Percentiles rank a stretch among this genome's conserved stretches.
These are phyloP conservation scores for Castanospermum australe DNA, from an alignment of 306 rosid genomes.

Conservation along the genomic window DNA sequence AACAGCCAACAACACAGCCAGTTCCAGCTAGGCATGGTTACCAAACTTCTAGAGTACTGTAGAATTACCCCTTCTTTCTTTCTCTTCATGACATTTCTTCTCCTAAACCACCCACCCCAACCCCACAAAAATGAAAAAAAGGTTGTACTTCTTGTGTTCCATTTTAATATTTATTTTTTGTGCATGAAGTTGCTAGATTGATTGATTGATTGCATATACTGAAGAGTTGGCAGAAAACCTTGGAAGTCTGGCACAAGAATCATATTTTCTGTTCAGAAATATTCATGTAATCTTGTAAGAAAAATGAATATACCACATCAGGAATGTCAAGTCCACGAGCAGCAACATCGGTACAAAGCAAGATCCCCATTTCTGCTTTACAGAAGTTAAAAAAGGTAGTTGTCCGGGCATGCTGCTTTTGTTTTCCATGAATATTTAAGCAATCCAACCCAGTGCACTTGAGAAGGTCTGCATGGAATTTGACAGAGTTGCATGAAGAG, in stretches of 20 bases:
- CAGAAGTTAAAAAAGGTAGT: conserved; percentile 72
- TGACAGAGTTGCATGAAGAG: conserved; percentile 94
- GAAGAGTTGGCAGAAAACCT: neutral
- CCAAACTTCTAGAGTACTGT: neutral
- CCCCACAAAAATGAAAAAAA: neutral
- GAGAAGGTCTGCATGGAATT: conserved; percentile 84
- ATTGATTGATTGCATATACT: conserved; percentile 10
- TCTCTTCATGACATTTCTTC: neutral
- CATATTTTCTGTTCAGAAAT: neutral
- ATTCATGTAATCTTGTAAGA: neutral
- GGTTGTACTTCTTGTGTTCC: neutral
- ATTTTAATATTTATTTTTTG: neutral
- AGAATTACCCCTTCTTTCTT: conserved; percentile 5
- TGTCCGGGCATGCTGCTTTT: conserved; percentile 86
- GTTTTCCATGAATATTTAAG: conserved; percentile 88
- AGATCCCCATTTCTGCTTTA: conserved; percentile 87
- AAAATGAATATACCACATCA: conserved; percentile 56
- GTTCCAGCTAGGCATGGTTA: neutral
- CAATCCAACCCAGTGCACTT: conserved; percentile 69
- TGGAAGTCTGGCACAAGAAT: neutral
- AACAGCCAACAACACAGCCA: neutral
- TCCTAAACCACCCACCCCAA: neutral
- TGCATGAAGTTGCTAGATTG: neutral
- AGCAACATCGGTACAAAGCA: conserved; percentile 98
- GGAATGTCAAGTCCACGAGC: conserved; percentile 97